phyloP scores from a whole-genome alignment of 805 yeast genomes.

The Nakazawaea wyomingensis region DNA sequence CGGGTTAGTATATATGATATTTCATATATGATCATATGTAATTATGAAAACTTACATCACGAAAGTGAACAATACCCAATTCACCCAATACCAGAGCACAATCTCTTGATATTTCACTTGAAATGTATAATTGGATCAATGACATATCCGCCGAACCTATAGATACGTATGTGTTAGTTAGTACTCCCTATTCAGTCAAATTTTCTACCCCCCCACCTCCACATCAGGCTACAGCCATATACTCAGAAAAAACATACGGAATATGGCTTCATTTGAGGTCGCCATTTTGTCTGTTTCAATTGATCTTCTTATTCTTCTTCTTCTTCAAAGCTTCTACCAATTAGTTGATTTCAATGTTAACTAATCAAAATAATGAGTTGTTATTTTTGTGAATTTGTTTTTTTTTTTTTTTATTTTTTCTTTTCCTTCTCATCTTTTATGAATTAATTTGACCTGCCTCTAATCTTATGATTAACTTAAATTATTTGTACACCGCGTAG shows the following conservation, averaged over 20 bases:
- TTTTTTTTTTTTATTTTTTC: conserved; percentile 1
- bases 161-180: conserved; percentile 13
- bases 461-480: not conserved
- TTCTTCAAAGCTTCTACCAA: not conserved
- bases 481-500: not conserved
- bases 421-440: conserved; percentile 5
- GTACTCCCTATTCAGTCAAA: not conserved
- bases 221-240: too few relatives aligned
- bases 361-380: not conserved
- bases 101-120: conserved; percentile 78
- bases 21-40: conserved; percentile 29
- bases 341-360: too few relatives aligned
- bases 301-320: not conserved
- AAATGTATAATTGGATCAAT: conserved; percentile 79
- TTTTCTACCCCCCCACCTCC: too few relatives aligned
- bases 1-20: conserved; percentile 3
- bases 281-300: conserved; percentile 18
- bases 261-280: conserved; percentile 4
- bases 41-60: conserved; percentile 71
- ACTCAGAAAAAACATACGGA: conserved; percentile 18
- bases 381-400: not conserved
- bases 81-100: conserved; percentile 72
- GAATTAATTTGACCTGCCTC: too few relatives aligned
- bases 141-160: conserved; percentile 95
- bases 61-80: conserved; percentile 68